Percentiles rank a stretch among this genome's conserved stretches.
phyloP scores from a whole-genome alignment of 192 early-diverging fungal genomes.

The Entomortierella parvispora region DNA sequence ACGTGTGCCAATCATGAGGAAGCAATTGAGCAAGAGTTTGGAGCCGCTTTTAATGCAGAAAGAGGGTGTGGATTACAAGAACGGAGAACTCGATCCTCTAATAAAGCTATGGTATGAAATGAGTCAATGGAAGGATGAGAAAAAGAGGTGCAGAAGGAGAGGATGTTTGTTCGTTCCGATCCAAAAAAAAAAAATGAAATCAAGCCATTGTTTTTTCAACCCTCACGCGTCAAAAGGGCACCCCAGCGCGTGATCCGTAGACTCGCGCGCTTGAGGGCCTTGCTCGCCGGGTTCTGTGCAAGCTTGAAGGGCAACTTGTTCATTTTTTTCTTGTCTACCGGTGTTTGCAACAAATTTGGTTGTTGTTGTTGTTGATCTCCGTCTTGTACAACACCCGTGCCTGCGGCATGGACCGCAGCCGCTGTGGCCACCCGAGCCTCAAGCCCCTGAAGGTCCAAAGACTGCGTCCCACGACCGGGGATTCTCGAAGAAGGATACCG shows the following conservation, averaged over 20 bases:
- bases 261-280: slow-evolving; percentile 36
- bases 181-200: not conserved
- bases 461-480: slow-evolving; percentile 10
- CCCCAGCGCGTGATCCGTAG: slow-evolving; percentile 32
- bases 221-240: slow-evolving; percentile 16
- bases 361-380: slow-evolving; percentile 1
- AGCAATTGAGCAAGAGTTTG: no score
- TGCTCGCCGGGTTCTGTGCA: slow-evolving; percentile 30
- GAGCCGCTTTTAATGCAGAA: no score
- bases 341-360: not conserved
- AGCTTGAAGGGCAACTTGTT: slow-evolving; percentile 21
- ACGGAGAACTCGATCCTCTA: no score
- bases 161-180: no score
- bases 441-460: slow-evolving; percentile 24
- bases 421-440: not conserved
- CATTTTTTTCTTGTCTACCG: slow-evolving; percentile 10
- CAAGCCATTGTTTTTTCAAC: slow-evolving; percentile 1
- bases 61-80: no score
- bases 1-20: no score
- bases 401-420: not conserved
- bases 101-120: no score
- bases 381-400: no score
- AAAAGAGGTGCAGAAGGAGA: no score
- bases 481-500: not conserved
- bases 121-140: no score